Base-by-base conservation (phyloP, 371 early-diverging fungal genomes). In the Syncephalastrum monosporum region DNA sequence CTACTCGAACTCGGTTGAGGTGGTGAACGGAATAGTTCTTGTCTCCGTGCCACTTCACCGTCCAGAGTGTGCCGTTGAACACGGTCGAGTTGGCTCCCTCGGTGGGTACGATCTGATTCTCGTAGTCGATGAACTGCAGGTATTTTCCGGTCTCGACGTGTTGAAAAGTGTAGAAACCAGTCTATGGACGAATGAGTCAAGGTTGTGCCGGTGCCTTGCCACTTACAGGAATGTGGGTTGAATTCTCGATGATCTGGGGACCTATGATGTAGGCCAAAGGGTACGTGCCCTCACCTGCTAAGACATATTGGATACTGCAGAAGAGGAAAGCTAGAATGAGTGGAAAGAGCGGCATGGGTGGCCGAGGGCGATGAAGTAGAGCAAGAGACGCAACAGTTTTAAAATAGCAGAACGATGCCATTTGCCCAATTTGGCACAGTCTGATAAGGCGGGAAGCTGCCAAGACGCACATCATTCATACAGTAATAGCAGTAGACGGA, bases 11-110 rank as follows among this genome's bases (percentile, higher is more conserved):
- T n/a, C 56, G 50, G 38, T 70, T 70, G 1, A 65, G 29, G 50
- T 65, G 65, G 47, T 70, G 70, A 24, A 70, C 63, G 3, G 56
- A 56, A 23, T 70, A 70, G 42, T 70, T 70, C 49, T 65, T 70
- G 52, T 60, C 63, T 8, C 66, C 70, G 51, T 70, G 70, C 56
- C 59, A 70, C 23, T 70, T 70, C 3, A 70, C 70, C 3, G 66
- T 65, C 70, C 70, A 70, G 41, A 65, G 38, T 3, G 70, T 70
- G 14, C 64, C 63, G 25, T 65, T 65, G 42, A 62, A 70, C 7
- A 63, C 66, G 8, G 70, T 70, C 13, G 65, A 62, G 55, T 70
- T 70, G n/a, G 50, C 56, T 42, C 66, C 65, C 14, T 63, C 57
- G 5, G 70, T 62, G 15, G 70, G 70, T 6, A 63, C 64, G 4